Base-by-base conservation (phyloP, 2,329 filamentous ascomycete genomes). In the Penicillium frequentans region DNA sequence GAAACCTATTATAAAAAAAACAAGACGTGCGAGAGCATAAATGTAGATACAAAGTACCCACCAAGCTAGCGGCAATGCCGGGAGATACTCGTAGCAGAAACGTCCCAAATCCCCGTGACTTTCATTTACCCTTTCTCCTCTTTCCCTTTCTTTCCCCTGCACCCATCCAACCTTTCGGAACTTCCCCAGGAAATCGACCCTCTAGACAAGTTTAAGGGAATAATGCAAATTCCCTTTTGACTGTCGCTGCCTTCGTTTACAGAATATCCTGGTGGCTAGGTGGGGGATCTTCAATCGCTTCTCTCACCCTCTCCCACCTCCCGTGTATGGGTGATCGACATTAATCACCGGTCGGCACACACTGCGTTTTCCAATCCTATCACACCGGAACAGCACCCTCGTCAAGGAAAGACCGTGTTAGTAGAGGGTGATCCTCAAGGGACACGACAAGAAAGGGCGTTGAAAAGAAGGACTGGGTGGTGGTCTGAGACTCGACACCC, bases 31-130 rank as follows among this genome's bases (percentile, higher is more conserved):
- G 39, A 56, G 13, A 49, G 23, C 29, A 27, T 13, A 50, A 29
- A 11, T 29, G 27, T 29, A 29, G 27, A 50, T 50, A 45, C 45
- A 31, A 48, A 47, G 58, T 60, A 47, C 57, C 63, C 64, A 66
- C 63, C 43, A 21, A 35, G 16, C 24, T 61, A 57, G 59, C 63
- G 61, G 64, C 58, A 61, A 59, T 64, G 58, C 50, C 61, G 63
- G 62, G 55, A 62, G 43, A 44, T 46, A 57, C 16, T 39, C 35
- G 14, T 33, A 39, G 35, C 35, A 59, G 54, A 54, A 58, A 49
- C 52, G 55, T 52, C 35, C 29, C 33, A 27, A 59, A 52, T 27
- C 29, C 52, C 61, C 61, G 61, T 58, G 60, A 63, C 52, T 58
- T 48, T 57, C 51, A 37, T 27, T 37, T 53, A 35, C 55, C 35